A percentile compares a stretch with the other conserved stretches of the same genome.
These are phyloP conservation scores for Kodamaea sp. DNA, from an alignment of 1,139 yeast genomes.

Conservation along the genomic window DNA sequence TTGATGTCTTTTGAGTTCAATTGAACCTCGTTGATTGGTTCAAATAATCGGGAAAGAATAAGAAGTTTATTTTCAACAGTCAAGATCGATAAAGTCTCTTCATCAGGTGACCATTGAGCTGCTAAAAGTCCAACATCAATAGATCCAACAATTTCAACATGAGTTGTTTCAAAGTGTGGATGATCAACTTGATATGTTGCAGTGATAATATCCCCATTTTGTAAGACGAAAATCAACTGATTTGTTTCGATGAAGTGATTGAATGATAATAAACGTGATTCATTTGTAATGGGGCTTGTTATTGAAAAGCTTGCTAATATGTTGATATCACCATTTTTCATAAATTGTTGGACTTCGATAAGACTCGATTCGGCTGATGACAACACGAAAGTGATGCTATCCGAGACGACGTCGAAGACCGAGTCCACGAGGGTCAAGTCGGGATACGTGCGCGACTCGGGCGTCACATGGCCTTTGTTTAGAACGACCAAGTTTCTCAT, in stretches of 20 bases:
- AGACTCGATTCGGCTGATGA: slow-evolving; percentile 57
- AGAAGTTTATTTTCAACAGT: slow-evolving; percentile 61
- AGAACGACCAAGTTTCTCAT: slow-evolving; percentile 61
- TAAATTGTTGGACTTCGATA: slow-evolving; percentile 50
- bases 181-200: slow-evolving; percentile 54
- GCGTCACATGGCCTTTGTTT: slow-evolving; percentile 52
- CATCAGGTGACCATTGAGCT: slow-evolving; percentile 90
- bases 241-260: slow-evolving; percentile 62
- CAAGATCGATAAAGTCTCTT: slow-evolving; percentile 74
- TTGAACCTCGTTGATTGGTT: slow-evolving; percentile 66
- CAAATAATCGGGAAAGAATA: slow-evolving; percentile 71
- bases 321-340: slow-evolving; percentile 53
- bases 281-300: slow-evolving; percentile 25
- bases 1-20: slow-evolving; percentile 61
- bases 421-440: slow-evolving; percentile 58
- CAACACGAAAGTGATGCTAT: slow-evolving; percentile 65
- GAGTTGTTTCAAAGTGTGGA: slow-evolving; percentile 51
- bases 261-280: slow-evolving; percentile 41
- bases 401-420: slow-evolving; percentile 72
- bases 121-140: slow-evolving; percentile 73
- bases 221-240: slow-evolving; percentile 59
- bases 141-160: slow-evolving; percentile 77
- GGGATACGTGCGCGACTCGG: slow-evolving; percentile 53
- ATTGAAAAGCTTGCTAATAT: slow-evolving; percentile 57
- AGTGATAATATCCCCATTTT: slow-evolving; percentile 65